Evolutionary conservation across 2,329 filamentous ascomycete genomes (phyloP).

Genomic region (Oidium heveae): DNA sequence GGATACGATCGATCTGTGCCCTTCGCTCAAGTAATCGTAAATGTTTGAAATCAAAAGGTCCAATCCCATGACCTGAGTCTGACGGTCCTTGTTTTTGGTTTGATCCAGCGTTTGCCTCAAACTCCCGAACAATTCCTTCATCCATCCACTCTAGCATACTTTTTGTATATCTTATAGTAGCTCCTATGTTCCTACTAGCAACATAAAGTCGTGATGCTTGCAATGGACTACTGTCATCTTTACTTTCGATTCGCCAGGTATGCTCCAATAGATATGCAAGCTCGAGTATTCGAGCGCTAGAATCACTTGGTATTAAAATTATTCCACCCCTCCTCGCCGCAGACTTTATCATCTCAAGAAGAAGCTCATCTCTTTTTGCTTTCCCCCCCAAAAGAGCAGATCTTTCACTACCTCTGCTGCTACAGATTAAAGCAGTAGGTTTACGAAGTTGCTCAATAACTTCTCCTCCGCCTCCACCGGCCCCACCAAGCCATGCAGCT

Average conservation of each 20-base stretch:
- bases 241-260: slow-evolving; percentile 50
- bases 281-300: slow-evolving; percentile 81
- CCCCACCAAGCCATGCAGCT: slow-evolving; percentile 76
- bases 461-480: slow-evolving; percentile 56
- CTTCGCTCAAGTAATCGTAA: slow-evolving; percentile 62
- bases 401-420: slow-evolving; percentile 54
- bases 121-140: slow-evolving; percentile 76
- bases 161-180: slow-evolving; percentile 70
- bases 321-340: slow-evolving; percentile 66
- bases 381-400: slow-evolving; percentile 45
- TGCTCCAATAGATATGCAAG: slow-evolving; percentile 81
- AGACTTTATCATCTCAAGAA: slow-evolving; percentile 58
- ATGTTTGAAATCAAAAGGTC: slow-evolving; percentile 77
- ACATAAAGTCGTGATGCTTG: slow-evolving; percentile 43
- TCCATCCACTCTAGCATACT: slow-evolving; percentile 99
- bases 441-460: slow-evolving; percentile 85
- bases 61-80: slow-evolving; percentile 15
- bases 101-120: slow-evolving; percentile 36
- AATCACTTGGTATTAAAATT: slow-evolving; percentile 82
- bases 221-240: slow-evolving; percentile 24
- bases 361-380: slow-evolving; percentile 59
- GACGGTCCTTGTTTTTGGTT: slow-evolving; percentile 15
- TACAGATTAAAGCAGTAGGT: slow-evolving; percentile 83
- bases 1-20: slow-evolving; percentile 50
- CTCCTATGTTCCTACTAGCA: slow-evolving; percentile 63